phyloP scores from a whole-genome alignment of 257 asterid species.

The Solanum ahanhuiri region DNA sequence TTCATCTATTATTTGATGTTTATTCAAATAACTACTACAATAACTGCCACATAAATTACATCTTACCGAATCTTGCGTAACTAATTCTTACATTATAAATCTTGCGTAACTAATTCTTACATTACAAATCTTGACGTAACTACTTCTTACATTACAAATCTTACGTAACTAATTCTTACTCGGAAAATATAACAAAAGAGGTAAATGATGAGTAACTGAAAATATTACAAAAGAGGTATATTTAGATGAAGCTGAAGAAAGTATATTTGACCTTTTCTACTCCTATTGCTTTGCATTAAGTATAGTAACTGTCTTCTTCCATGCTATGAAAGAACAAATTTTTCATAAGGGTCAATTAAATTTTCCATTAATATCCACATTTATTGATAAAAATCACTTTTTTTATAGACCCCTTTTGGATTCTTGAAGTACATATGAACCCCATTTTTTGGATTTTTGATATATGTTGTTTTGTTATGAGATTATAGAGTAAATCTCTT shows the following conservation, averaged over 20 bases:
- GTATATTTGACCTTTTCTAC: not conserved
- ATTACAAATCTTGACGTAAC: not conserved
- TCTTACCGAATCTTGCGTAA: not conserved
- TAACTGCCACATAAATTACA: not conserved
- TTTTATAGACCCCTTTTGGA: not conserved
- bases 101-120: too few species aligned
- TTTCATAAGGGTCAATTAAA: not conserved
- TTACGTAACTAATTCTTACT: not conserved
- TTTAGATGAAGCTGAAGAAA: not conserved
- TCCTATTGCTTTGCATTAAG: not conserved
- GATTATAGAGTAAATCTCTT: not conserved
- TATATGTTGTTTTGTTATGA: not conserved
- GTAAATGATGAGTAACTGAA: not conserved
- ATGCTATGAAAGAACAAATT: not conserved
- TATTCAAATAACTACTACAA: not conserved
- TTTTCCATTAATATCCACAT: not conserved
- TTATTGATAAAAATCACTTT: not conserved
- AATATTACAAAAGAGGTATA: not conserved
- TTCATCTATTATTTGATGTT: not conserved
- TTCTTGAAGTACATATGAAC: not conserved
- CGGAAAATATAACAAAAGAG: too few species aligned
- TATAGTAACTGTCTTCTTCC: not conserved
- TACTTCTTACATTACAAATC: not conserved
- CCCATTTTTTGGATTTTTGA: not conserved
- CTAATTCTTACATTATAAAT: not conserved